Base-by-base conservation (phyloP, 1,139 yeast species). In the Taphrina populina region DNA sequence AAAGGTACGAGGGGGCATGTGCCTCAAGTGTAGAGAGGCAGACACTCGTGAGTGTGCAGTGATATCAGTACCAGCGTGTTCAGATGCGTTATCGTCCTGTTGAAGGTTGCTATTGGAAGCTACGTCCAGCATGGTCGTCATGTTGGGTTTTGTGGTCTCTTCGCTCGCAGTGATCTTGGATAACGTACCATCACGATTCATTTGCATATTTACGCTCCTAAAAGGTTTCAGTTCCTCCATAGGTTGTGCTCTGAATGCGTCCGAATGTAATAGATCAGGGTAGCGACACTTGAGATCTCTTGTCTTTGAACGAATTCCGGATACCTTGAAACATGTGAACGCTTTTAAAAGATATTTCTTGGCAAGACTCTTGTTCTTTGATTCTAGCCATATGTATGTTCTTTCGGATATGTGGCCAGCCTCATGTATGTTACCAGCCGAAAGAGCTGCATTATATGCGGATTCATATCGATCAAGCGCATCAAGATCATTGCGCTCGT, bases 381-480 rank as follows among this genome's bases (percentile, higher is more conserved):
- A 29, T 7, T 47, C 44, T 27, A 47, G 44, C 53, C 53, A 47
- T 7, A 36, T 44, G 21, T 37, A 47, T 11, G 43, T 35, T 10
- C 53, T 19, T 21, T 47, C 53, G 6, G 53, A 44, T 3, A 47
- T 37, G 23, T 47, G 53, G 6, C 36, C 53, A 11, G 53, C 53
- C 33, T 47, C 53, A 20, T 47, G 53, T n/a, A 47, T 21, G 36
- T 47, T 47, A 3, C 53, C 53, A 3, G 34, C 41, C 17, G 20
- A 35, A 4, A 37, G 36, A 7, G 53, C 53, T n/a, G 23, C 21
- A 4, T 23, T 29, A 27, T 47, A 47, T 1, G 56, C 56, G n/a
- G 37, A 6, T 30, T 52, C 56, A n/a, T 20, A 52, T 13, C 21
- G 21, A 15, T 52, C 52, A 11, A 52, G 39, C 4, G 56, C 51